Base-by-base conservation (phyloP, 768 basidiomycete species). In the Paxillus involutus region DNA sequence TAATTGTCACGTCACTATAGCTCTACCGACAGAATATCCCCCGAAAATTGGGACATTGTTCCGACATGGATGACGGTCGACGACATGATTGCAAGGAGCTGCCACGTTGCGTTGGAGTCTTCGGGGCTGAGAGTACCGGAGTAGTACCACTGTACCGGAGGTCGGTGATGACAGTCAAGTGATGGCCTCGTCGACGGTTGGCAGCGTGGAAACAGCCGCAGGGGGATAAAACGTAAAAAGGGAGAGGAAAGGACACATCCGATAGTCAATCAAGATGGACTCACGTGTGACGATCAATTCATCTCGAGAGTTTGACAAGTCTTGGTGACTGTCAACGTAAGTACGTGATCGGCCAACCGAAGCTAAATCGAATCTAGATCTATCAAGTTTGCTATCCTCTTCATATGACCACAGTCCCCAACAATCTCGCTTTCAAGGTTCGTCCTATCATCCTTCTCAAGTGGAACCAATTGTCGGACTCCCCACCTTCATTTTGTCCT, bases 401-500 rank as follows among this genome's bases (percentile, higher is more conserved):
- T 21, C 21, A 21, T 21, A 48, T 11, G 42, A 10, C 3, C 41
- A 37, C 21, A 41, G 24, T 44, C 16, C n/a, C 37, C 3, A 33
- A 33, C 12, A 33, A 12, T 4, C 12, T 36, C 35, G 33, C 33
- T 37, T 40, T 37, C 14, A 17, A 33, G 36, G 17, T 44, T 35
- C 13, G 35, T 35, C n/a, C 19, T 40, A 19, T 17, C 26, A 26
- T 26, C 26, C 26, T 0, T 26, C 26, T 6, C 26, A 26, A 26
- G 26, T 6, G 4, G 26, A 26, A 53, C 8, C 8, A 24, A 11
- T 41, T 45, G 17, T 35, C 46, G 45, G 40, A 33, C 37, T 24
- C 33, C 6, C n/a, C 40, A 36, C 37, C 44, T 36, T 16, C 47
- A 44, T 64, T 56, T 59, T 60, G 29, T 62, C 67, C 59, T 68